Evolutionary conservation across 192 early-diverging fungal genomes (phyloP).

Genomic region (Dissophora ornata): DNA sequence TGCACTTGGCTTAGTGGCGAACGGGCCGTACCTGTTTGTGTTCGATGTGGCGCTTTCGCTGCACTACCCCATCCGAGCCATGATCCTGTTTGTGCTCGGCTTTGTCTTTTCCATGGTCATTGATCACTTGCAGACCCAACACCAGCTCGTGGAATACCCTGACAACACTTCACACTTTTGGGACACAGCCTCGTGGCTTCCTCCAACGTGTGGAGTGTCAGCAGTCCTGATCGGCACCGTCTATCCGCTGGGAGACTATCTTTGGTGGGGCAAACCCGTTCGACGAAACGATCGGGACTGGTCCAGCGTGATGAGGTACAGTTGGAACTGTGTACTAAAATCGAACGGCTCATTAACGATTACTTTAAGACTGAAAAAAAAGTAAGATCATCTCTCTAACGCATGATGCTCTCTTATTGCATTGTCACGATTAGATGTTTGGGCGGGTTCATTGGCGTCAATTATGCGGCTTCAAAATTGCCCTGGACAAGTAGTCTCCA

Average conservation of each 20-base stretch:
- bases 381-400: no score
- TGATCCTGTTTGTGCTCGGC: conserved; percentile 71
- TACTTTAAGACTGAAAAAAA: not conserved
- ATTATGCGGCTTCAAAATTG: conserved; percentile 75
- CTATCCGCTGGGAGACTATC: conserved; percentile 68
- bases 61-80: conserved; percentile 62
- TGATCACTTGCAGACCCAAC: conserved; percentile 70
- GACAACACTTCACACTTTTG: conserved; percentile 51
- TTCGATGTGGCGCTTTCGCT: conserved; percentile 46
- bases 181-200: conserved; percentile 70
- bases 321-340: no score
- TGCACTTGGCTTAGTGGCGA: conserved; percentile 4
- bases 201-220: conserved; percentile 68
- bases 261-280: conserved; percentile 55
- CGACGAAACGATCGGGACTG: conserved; percentile 58
- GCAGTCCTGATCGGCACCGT: conserved; percentile 69
- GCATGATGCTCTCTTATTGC: no score
- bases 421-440: conserved; percentile 39
- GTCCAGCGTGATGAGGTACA: conserved; percentile 66
- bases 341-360: not conserved
- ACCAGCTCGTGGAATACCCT: conserved; percentile 66
- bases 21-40: conserved; percentile 45
- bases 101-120: conserved; percentile 72
- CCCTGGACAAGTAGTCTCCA: conserved; percentile 69
- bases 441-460: conserved; percentile 68